phyloP scores from a whole-genome alignment of 768 basidiomycete genomes.

The Xerocomellus dryophilus region DNA sequence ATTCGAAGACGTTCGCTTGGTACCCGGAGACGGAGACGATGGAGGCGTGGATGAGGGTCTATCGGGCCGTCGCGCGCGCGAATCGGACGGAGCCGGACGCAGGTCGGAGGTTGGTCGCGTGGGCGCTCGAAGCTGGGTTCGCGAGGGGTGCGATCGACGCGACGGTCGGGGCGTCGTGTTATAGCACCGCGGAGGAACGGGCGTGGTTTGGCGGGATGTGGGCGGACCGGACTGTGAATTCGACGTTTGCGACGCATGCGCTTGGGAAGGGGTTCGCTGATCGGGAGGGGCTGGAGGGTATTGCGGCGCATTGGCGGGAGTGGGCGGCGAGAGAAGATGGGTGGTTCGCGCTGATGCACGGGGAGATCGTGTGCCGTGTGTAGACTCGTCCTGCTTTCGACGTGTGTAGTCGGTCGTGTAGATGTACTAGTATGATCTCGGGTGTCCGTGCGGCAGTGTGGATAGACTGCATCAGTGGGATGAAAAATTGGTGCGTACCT shows the following conservation, averaged over 20 bases:
- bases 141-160: constrained; percentile 24
- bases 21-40: constrained; percentile 36
- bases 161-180: constrained; percentile 37
- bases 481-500: no score
- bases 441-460: no score
- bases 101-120: constrained; percentile 37
- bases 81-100: constrained; percentile 40
- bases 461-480: background rate
- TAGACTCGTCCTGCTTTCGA: constrained; percentile 18
- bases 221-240: constrained; percentile 37
- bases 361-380: constrained; percentile 32
- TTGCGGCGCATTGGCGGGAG: constrained; percentile 24
- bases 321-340: constrained; percentile 35
- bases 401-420: no score
- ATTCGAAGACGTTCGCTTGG: constrained; percentile 35
- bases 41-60: constrained; percentile 23
- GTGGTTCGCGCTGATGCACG: constrained; percentile 34
- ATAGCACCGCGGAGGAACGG: constrained; percentile 34
- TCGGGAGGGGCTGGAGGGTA: constrained; percentile 21
- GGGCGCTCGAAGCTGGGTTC: constrained; percentile 40
- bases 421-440: no score
- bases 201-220: constrained; percentile 39
- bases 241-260: constrained; percentile 33
- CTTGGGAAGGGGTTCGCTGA: constrained; percentile 26
- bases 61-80: constrained; percentile 21